Conservation (phyloP, 2,329 filamentous ascomycete species). For the Ceratocystiopsis minuta region DNA sequence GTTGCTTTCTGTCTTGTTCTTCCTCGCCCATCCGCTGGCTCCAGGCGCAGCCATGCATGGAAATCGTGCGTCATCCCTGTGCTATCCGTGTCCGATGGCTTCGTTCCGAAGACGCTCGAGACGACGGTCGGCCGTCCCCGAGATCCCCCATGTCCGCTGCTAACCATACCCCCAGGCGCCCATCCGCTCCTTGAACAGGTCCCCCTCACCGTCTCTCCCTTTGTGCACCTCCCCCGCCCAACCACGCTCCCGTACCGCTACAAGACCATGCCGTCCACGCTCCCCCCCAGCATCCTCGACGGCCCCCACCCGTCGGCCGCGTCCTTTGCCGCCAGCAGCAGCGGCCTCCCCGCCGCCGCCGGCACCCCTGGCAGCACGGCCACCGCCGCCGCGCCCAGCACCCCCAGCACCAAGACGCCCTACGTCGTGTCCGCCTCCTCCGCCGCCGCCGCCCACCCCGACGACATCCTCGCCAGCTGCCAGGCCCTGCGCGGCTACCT, state of each 20-base stretch:
- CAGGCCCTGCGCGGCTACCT: constrained; percentile 62
- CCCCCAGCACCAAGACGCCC: constrained; percentile 26
- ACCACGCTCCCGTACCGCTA: constrained; percentile 93
- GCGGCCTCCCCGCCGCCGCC: too few relatives aligned
- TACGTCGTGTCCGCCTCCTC: constrained; percentile 67
- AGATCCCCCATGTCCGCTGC: neutral
- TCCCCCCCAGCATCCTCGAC: constrained; percentile 49
- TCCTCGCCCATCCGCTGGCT: neutral
- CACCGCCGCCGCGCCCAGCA: too few relatives aligned
- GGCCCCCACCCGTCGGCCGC: constrained; percentile 15
- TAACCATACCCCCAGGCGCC: constrained; percentile 35
- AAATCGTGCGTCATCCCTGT: constrained; percentile 5
- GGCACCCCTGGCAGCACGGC: too few relatives aligned
- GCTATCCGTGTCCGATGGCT: too few relatives aligned
- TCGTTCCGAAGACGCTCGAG: too few relatives aligned
- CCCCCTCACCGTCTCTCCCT: constrained; percentile 83
- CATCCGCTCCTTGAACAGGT: constrained; percentile 85
- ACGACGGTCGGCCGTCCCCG: too few relatives aligned
- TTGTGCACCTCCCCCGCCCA: constrained; percentile 74
- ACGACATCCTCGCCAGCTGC: constrained; percentile 72
- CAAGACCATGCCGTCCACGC: constrained; percentile 69
- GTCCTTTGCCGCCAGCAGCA: constrained; percentile 15
- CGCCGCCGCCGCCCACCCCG: constrained; percentile 69
- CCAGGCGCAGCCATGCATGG: constrained; percentile 4
- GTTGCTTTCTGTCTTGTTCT: neutral